Base-by-base conservation (phyloP, 768 basidiomycete genomes). In the Lenzites betulinus region DNA sequence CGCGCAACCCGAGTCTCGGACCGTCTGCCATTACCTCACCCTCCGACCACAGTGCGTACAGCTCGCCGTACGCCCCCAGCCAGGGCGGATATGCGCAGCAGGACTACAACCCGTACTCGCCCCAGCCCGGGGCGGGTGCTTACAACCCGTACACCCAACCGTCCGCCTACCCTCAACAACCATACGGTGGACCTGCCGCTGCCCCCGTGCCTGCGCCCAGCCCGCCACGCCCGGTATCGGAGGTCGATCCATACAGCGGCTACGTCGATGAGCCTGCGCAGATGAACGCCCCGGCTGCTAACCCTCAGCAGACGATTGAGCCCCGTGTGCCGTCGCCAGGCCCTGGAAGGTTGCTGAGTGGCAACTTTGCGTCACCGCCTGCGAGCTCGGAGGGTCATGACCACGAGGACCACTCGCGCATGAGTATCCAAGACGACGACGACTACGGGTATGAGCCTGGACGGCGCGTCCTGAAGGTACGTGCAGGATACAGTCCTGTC, bases 391-490 rank as follows among this genome's bases (percentile, higher is more conserved):
- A 68, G 36, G 69, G 56, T n/a, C 66, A 66, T 26, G 54, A 55
- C 11, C 54, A 38, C 23, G 64, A 55, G 25, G 66, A 70, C 7
- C 70, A 72, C 5, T 58, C 59, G 38, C 62, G 69, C 18, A 48
- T 51, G 63, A 74, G 73, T 57, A 39, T 74, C 28, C 59, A 69
- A 18, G 74, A 76, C 26, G 73, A 74, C 12, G 73, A 74, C 46
- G 75, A 76, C 39, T 73, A 76, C 58, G 68, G 66, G 35, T 70
- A 69, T 28, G 71, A 63, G 16, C 67, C 69, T 4, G 68, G 68
- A 16, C 51, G 65, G 30, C 62, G 74, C 39, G 73, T 75, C 49
- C 54, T 75, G 56, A 70, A 72, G 67, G 73, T 74, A 25, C 43
- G 62, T 63, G 12, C 13, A n/a, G n/a, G n/a, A n/a, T n/a, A n/a